Conservation (phyloP, 768 basidiomycete genomes). For the Boletus vermiculosoides region DNA sequence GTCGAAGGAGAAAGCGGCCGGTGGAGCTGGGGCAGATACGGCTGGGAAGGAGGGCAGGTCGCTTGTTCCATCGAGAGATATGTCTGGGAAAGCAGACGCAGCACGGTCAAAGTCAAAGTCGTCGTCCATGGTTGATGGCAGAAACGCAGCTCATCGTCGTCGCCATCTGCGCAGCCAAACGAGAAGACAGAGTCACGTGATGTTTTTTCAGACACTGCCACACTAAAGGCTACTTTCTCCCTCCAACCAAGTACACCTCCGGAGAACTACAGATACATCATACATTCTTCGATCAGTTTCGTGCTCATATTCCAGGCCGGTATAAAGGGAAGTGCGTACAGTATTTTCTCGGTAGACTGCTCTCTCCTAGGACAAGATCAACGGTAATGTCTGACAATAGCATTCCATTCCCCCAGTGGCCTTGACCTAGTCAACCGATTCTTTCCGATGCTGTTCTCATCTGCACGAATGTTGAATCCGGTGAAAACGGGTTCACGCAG, state of each 20-base stretch:
- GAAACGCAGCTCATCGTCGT: neutral
- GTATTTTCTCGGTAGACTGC: too few species aligned
- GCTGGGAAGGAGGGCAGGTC: conserved; percentile 49
- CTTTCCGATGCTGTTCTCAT: neutral
- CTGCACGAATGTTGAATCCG: too few species aligned
- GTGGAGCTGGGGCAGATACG: conserved; percentile 29
- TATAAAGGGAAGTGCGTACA: too few species aligned
- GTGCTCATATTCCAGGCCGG: too few species aligned
- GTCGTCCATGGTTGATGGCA: conserved; percentile 25
- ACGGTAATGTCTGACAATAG: too few species aligned
- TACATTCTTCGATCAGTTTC: too few species aligned
- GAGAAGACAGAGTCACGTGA: conserved; percentile 9
- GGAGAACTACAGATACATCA: too few species aligned
- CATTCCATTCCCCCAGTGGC: neutral
- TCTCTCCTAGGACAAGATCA: too few species aligned
- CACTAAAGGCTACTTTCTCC: too few species aligned
- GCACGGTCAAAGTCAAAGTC: conserved; percentile 80
- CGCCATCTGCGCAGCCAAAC: neutral
- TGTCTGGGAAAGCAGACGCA: conserved; percentile 84
- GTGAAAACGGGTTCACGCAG: too few species aligned
- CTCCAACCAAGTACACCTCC: too few species aligned
- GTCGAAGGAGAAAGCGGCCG: conserved; percentile 62
- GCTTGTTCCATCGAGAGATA: conserved; percentile 65
- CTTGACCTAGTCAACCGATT: neutral
- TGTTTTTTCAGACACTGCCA: neutral